Conservation (phyloP, 768 basidiomycete species). For the Russula virescens region DNA sequence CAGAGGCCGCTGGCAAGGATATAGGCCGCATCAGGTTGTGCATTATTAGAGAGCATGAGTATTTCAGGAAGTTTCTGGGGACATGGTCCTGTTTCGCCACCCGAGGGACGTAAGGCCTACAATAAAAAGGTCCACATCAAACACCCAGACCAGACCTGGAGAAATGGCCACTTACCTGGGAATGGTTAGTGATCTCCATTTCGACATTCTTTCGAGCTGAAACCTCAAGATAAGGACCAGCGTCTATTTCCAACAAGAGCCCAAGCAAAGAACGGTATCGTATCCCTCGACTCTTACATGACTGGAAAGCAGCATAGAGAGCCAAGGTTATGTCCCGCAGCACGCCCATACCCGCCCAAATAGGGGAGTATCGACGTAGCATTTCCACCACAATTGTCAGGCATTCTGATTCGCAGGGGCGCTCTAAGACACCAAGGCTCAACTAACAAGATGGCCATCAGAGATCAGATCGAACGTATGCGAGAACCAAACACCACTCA, state of each 20-base stretch:
- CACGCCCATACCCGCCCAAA: conserved; percentile 75
- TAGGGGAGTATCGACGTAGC: conserved; percentile 60
- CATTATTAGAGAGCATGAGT: conserved; percentile 54
- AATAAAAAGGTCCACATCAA: background rate
- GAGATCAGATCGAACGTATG: background rate
- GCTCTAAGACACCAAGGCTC: conserved; percentile 42
- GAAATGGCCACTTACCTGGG: conserved; percentile 41
- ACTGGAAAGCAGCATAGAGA: conserved; percentile 55
- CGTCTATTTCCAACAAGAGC: conserved; percentile 60
- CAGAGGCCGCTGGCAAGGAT: conserved; percentile 71
- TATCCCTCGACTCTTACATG: conserved; percentile 58
- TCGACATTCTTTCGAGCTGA: conserved; percentile 54
- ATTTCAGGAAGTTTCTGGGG: conserved; percentile 54
- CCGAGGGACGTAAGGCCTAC: conserved; percentile 40
- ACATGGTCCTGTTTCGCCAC: conserved; percentile 31
- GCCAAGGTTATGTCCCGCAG: conserved; percentile 50
- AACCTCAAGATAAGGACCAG: conserved; percentile 48
- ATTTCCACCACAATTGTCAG: conserved; percentile 62
- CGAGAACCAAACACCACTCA: conserved; percentile 29
- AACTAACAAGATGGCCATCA: conserved; percentile 27
- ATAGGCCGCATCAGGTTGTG: conserved; percentile 54
- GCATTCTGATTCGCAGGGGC: conserved; percentile 46
- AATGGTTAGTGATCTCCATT: conserved; percentile 55
- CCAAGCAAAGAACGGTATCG: conserved; percentile 61
- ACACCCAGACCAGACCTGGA: background rate